Evolutionary conservation across 2,329 filamentous ascomycete genomes (phyloP).

Genomic region (Rhinocladiella similis): DNA sequence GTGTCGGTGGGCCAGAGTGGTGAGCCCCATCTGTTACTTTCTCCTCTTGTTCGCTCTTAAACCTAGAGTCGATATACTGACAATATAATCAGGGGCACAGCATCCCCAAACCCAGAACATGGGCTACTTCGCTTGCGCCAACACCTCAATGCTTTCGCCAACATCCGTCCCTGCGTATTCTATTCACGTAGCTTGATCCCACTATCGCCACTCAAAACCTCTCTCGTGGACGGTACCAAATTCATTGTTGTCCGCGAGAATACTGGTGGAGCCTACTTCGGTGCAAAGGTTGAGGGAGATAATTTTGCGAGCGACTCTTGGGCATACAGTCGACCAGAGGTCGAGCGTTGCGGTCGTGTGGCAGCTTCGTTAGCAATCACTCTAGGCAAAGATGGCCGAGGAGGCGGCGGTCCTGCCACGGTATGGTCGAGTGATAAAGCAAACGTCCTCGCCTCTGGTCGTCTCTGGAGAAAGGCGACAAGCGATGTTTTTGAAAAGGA

Average conservation of each 20-base stretch:
- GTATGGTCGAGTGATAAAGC: conserved; percentile 55
- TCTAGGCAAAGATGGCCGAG: conserved; percentile 26
- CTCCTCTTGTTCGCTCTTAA: too few relatives aligned
- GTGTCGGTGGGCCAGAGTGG: conserved; percentile 65
- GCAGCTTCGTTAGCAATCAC: conserved; percentile 47
- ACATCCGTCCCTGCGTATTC: conserved; percentile 51
- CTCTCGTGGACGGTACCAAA: conserved; percentile 67
- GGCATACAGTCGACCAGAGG: conserved; percentile 47
- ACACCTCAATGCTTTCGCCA: conserved; percentile 46
- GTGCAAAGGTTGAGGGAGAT: conserved; percentile 46
- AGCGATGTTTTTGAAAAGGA: conserved; percentile 61
- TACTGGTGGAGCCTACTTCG: conserved; percentile 47
- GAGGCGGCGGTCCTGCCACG: conserved; percentile 30
- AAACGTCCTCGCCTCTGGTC: conserved; percentile 53
- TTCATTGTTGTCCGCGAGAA: conserved; percentile 62
- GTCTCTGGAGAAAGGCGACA: conserved; percentile 51
- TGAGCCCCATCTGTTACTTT: conserved; percentile 52
- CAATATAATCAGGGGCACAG: conserved; percentile 29
- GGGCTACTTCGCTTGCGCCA: conserved; percentile 26
- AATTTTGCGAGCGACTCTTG: conserved; percentile 51
- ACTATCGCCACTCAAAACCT: conserved; percentile 47
- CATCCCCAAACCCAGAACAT: conserved; percentile 28
- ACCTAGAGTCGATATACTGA: too few relatives aligned
- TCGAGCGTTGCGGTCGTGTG: conserved; percentile 50
- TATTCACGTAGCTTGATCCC: conserved; percentile 40